Conservation (phyloP, 225 moss, liverwort and hornwort species). For the Straminergon stramineum region DNA sequence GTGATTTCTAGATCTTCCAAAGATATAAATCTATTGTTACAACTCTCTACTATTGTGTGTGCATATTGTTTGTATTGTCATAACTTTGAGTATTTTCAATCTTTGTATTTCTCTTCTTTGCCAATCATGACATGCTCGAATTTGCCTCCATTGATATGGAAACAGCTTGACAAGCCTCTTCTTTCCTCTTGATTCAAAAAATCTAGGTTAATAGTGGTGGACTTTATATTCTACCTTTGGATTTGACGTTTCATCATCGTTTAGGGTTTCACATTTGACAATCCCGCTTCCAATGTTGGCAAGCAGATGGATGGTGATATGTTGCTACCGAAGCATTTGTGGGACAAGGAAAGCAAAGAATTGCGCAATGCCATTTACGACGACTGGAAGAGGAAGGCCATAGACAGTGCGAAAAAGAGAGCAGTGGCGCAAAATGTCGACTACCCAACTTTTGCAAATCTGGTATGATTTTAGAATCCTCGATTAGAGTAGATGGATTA, state of each 20-base stretch:
- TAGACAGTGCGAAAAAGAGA: conserved; percentile 70
- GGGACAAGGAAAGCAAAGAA: conserved; percentile 60
- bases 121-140: rapidly evolving
- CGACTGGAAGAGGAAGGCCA: conserved; percentile 44
- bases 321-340: not conserved
- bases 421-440: conserved; percentile 85
- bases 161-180: not conserved
- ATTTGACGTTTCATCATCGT: not conserved
- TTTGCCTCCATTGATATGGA: not conserved
- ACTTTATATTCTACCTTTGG: not conserved
- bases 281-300: not conserved
- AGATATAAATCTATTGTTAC: not conserved
- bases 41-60: not conserved
- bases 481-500: not conserved
- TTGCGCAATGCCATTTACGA: conserved; percentile 49
- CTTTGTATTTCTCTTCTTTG: not conserved
- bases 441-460: conserved; percentile 82
- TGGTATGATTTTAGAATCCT: conserved; percentile 14
- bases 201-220: not conserved
- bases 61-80: not conserved
- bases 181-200: not conserved
- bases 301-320: not conserved
- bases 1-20: not conserved
- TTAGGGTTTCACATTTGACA: not conserved
- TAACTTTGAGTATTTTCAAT: not conserved